These are phyloP conservation scores for Paramyrothecium sp. DNA, from an alignment of 2,329 filamentous ascomycete species.

Conservation along the genomic window DNA sequence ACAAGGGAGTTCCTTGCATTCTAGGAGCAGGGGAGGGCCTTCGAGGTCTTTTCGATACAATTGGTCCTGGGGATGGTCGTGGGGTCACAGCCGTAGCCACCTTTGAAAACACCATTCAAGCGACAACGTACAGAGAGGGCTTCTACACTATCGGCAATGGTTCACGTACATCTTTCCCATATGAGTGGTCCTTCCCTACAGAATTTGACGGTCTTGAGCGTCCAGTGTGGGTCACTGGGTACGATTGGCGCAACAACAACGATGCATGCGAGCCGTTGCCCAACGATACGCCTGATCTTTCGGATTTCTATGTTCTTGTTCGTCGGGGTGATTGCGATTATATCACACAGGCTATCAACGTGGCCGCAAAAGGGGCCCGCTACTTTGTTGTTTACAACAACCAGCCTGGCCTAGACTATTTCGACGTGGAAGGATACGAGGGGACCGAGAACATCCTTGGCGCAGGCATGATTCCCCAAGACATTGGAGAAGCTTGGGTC, in stretches of 20 bases:
- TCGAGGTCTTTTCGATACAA: not conserved
- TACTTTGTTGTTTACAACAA: conserved; percentile 53
- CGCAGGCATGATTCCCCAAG: not conserved
- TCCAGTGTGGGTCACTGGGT: not conserved
- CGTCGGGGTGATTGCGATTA: conserved; percentile 28
- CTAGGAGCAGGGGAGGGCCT: not conserved
- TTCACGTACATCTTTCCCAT: not conserved
- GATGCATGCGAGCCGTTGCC: conserved; percentile 27
- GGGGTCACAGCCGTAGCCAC: conserved; percentile 43
- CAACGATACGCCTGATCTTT: conserved; percentile 48
- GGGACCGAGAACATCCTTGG: not conserved
- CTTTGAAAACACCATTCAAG: conserved; percentile 34
- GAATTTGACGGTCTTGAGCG: not conserved
- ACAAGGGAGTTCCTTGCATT: not conserved
- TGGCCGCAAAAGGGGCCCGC: conserved; percentile 45
- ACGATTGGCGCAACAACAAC: not conserved
- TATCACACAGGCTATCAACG: conserved; percentile 26
- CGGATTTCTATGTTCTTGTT: conserved; percentile 50
- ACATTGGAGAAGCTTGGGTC: conserved; percentile 36
- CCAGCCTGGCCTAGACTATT: not conserved
- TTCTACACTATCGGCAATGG: conserved; percentile 29
- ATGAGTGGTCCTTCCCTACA: not conserved
- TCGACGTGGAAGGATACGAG: not conserved
- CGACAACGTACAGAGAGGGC: conserved; percentile 25
- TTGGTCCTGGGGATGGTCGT: conserved; percentile 34